These are phyloP conservation scores for Stagonosporopsis tanaceti DNA, from an alignment of 2,329 filamentous ascomycete species.

Conservation along the genomic window DNA sequence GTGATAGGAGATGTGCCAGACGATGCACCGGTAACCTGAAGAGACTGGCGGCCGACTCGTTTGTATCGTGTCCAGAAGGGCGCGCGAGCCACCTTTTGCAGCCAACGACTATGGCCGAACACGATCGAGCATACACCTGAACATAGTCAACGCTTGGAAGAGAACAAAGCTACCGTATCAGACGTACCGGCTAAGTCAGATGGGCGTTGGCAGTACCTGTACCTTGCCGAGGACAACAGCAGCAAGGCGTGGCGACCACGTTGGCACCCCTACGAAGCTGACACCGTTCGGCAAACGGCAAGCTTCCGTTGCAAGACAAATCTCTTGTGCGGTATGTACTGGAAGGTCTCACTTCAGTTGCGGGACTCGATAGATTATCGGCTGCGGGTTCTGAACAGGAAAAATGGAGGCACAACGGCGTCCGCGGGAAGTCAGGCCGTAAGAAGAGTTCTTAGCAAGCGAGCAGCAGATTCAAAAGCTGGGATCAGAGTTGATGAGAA, in stretches of 20 bases:
- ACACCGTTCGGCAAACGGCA: conserved; percentile 34
- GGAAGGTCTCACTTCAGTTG: conserved; percentile 28
- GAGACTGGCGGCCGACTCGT: conserved; percentile 31
- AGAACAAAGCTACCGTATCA: conserved; percentile 5
- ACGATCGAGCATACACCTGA: background rate
- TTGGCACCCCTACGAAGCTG: conserved; percentile 24
- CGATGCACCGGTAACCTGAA: conserved; percentile 18
- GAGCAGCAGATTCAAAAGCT: background rate
- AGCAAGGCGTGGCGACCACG: conserved; percentile 23
- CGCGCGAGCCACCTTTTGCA: background rate
- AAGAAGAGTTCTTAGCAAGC: background rate
- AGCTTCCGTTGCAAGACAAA: conserved; percentile 31
- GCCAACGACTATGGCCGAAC: conserved; percentile 1
- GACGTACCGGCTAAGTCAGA: conserved; percentile 23
- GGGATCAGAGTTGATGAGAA: background rate
- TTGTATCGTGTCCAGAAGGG: conserved; percentile 30
- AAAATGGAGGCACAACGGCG: conserved; percentile 14
- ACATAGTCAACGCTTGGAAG: background rate
- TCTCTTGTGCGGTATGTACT: conserved; percentile 34
- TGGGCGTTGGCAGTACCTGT: background rate
- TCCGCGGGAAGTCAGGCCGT: conserved; percentile 3
- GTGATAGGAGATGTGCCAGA: conserved; percentile 12
- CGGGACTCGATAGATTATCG: conserved; percentile 25
- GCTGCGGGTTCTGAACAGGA: conserved; percentile 23
- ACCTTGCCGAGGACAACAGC: conserved; percentile 2